These are phyloP conservation scores for Candida michaelii DNA, from an alignment of 805 yeast species.

Conservation along the genomic window DNA sequence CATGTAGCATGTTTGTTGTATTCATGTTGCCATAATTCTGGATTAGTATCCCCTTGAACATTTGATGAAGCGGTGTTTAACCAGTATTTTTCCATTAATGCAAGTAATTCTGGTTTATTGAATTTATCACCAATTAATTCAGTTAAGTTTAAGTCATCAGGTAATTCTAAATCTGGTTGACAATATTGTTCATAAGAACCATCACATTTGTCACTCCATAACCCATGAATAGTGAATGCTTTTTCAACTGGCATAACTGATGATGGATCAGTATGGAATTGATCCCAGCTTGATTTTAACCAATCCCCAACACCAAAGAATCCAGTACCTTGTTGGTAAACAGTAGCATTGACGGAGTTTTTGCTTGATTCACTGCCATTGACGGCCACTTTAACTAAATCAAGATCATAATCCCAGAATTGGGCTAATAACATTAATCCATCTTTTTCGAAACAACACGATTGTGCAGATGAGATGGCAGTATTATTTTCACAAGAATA, in stretches of 20 bases:
- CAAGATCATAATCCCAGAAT: constrained; percentile 85
- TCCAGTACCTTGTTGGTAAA: constrained; percentile 5
- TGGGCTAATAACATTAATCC: constrained; percentile 84
- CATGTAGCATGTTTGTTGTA: constrained; percentile 95
- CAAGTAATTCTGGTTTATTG: constrained; percentile 52
- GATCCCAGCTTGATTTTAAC: not conserved
- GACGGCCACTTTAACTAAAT: constrained; percentile 4
- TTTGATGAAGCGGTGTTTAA: constrained; percentile 51
- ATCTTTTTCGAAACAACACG: constrained; percentile 85
- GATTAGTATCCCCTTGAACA: constrained; percentile 55
- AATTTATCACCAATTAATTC: constrained; percentile 33
- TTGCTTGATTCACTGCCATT: constrained; percentile 5
- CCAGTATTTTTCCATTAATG: constrained; percentile 65
- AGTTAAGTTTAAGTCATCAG: constrained; percentile 34
- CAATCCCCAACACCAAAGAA: constrained; percentile 6
- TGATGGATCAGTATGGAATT: constrained; percentile 10
- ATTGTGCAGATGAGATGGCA: constrained; percentile 26
- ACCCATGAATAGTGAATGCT: constrained; percentile 43
- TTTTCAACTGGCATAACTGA: constrained; percentile 29
- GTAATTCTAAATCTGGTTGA: constrained; percentile 56
- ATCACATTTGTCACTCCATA: constrained; percentile 59
- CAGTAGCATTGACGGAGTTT: not conserved
- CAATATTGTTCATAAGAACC: constrained; percentile 83
- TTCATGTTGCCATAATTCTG: constrained; percentile 78
- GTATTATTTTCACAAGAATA: constrained; percentile 32